phyloP scores from a whole-genome alignment of 2,329 filamentous ascomycete genomes.

The Graphilbum fragrans region DNA sequence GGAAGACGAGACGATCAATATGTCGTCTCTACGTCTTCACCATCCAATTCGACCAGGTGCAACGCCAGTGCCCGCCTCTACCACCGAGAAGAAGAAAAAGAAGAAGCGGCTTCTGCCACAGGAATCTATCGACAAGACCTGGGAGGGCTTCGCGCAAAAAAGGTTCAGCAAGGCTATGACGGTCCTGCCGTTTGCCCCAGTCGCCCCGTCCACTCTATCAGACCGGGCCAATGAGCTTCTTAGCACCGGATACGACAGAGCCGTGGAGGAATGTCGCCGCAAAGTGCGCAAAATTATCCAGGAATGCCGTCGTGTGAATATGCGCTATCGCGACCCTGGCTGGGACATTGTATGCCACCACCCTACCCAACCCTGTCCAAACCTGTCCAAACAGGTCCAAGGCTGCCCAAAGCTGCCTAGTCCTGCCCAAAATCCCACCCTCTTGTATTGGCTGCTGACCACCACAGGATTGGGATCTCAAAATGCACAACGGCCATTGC shows the following conservation, averaged over 20 bases:
- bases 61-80: not conserved
- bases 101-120: slow-evolving; percentile 49
- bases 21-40: too few species aligned
- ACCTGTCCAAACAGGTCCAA: too few species aligned
- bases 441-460: not conserved
- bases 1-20: too few species aligned
- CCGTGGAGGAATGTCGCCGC: slow-evolving; percentile 48
- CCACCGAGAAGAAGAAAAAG: slow-evolving; percentile 42
- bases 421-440: not conserved
- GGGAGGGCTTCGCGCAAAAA: slow-evolving; percentile 47
- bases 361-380: not conserved
- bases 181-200: slow-evolving; percentile 53
- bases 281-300: slow-evolving; percentile 50
- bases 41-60: too few species aligned
- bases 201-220: slow-evolving; percentile 33
- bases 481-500: slow-evolving; percentile 46
- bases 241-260: slow-evolving; percentile 48
- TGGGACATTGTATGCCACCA: slow-evolving; percentile 36
- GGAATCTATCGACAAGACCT: slow-evolving; percentile 53
- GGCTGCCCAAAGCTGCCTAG: too few species aligned
- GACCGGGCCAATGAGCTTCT: slow-evolving; percentile 49
- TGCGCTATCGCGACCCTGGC: slow-evolving; percentile 61
- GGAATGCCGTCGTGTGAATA: slow-evolving; percentile 62
- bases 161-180: slow-evolving; percentile 54
- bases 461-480: slow-evolving; percentile 54